phyloP scores from a whole-genome alignment of 441 rosid species.

The Adansonia madagascariensis region DNA sequence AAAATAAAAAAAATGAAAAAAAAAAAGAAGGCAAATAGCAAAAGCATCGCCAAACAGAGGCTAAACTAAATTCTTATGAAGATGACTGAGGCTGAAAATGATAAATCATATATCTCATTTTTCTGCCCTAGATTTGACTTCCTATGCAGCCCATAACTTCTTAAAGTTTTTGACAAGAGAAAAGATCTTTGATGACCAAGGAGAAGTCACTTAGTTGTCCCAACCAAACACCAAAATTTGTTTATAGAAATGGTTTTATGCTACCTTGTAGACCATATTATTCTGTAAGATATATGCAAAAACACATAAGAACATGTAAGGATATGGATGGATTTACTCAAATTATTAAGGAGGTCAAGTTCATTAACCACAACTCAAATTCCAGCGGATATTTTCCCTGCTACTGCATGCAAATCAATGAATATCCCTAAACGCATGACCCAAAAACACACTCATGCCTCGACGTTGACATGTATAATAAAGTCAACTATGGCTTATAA shows the following conservation, averaged over 20 bases:
- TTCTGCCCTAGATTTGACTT: background rate
- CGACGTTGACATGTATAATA: background rate
- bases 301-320: background rate
- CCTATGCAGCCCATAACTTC: background rate
- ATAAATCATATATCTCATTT: background rate
- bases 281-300: background rate
- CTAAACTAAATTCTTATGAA: background rate
- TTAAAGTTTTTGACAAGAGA: background rate
- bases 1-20: background rate
- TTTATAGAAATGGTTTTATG: background rate
- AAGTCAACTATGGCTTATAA: background rate
- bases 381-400: background rate
- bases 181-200: background rate
- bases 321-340: background rate
- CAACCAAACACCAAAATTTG: background rate
- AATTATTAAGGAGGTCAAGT: background rate
- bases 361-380: background rate
- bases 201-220: background rate
- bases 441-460: background rate
- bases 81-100: background rate
- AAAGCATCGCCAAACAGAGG: background rate
- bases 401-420: background rate
- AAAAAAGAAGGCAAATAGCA: background rate
- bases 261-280: background rate
- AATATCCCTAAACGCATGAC: background rate